phyloP scores from a whole-genome alignment of 495 filamentous ascomycete species.

The Xylaria nigripes region DNA sequence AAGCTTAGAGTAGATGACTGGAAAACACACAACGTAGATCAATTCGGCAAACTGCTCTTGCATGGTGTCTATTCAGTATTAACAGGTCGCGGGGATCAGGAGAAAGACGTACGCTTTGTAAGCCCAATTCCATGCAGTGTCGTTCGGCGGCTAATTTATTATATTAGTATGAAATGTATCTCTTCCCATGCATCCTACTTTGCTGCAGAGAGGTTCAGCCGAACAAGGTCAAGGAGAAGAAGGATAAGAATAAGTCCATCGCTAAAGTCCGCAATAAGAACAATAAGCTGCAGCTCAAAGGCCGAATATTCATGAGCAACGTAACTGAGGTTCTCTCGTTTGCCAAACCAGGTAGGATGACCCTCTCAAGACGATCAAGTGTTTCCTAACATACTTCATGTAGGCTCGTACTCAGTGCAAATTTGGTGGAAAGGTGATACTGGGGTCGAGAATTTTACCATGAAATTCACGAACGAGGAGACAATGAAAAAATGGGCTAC shows the following conservation, averaged over 20 bases:
- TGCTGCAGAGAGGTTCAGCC: constrained; percentile 94
- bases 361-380: background rate
- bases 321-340: constrained; percentile 86
- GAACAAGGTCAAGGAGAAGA: constrained; percentile 70
- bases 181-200: constrained; percentile 90
- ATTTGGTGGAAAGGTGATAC: constrained; percentile 99
- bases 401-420: constrained; percentile 86
- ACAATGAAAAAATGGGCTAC: constrained; percentile 84
- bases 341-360: constrained; percentile 65
- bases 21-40: constrained; percentile 84
- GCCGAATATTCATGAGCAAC: constrained; percentile 98
- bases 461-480: constrained; percentile 84
- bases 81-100: constrained; percentile 74
- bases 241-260: constrained; percentile 46
- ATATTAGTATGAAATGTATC: constrained; percentile 88
- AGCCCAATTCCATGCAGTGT: background rate
- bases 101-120: constrained; percentile 65
- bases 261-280: constrained; percentile 64
- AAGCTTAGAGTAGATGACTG: constrained; percentile 87
- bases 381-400: constrained; percentile 11
- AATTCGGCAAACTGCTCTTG: constrained; percentile 81
- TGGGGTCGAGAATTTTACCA: constrained; percentile 91
- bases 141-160: constrained; percentile 12
- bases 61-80: constrained; percentile 91
- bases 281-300: constrained; percentile 84